Evolutionary conservation across 2,329 filamentous ascomycete species (phyloP).

Genomic region (Trichophyton schoenleinii): DNA sequence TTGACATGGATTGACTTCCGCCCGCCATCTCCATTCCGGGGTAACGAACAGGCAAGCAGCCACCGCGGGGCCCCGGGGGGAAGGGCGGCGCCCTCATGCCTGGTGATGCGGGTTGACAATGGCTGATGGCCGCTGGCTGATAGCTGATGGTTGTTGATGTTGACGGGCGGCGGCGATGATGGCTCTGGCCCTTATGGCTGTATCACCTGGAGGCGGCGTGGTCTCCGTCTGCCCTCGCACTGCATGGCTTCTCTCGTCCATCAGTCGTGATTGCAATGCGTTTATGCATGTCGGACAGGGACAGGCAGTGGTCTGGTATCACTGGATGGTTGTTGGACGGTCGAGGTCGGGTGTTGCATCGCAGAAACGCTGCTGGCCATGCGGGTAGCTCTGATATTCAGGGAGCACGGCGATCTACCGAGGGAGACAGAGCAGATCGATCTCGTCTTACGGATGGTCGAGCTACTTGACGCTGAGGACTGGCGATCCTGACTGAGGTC

Average conservation of each 20-base stretch:
- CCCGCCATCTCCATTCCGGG: neutral
- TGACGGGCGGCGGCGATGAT: neutral
- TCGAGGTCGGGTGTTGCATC: neutral
- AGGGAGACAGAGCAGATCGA: neutral
- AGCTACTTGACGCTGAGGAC: neutral
- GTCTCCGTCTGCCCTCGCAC: neutral
- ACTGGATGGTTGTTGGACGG: neutral
- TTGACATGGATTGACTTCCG: neutral
- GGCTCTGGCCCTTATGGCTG: neutral
- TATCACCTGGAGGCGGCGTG: neutral
- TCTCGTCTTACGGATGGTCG: neutral
- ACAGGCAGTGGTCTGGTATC: neutral
- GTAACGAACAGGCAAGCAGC: neutral
- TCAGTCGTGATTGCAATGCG: neutral
- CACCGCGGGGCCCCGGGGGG: neutral
- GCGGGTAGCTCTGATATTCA: neutral
- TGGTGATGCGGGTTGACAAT: neutral
- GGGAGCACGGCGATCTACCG: neutral
- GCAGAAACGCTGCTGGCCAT: neutral
- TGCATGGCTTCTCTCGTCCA: neutral
- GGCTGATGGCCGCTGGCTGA: neutral
- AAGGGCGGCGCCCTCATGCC: neutral
- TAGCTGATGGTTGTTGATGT: neutral
- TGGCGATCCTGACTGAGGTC: neutral
- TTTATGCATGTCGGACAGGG: neutral